These are phyloP conservation scores for Xerocomellus dryophilus DNA, from an alignment of 768 basidiomycete genomes.

Conservation along the genomic window DNA sequence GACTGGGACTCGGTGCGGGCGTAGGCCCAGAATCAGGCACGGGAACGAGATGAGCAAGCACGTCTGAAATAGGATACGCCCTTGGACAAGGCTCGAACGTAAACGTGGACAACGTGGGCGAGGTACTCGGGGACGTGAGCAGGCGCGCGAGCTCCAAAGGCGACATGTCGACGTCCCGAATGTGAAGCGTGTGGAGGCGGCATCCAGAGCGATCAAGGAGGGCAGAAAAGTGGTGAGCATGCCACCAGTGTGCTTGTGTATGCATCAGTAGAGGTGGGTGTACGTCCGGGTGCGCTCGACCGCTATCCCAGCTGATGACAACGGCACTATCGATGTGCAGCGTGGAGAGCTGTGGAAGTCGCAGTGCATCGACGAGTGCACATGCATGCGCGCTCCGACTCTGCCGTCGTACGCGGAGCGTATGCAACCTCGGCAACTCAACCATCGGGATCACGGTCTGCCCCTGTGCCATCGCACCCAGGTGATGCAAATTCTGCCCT, in stretches of 20 bases:
- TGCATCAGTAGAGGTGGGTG: not conserved
- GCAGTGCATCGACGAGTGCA: constrained; percentile 18
- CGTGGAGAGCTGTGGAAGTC: constrained; percentile 22
- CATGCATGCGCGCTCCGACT: constrained; percentile 16
- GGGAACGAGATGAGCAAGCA: constrained; percentile 15
- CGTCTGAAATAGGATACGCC: constrained; percentile 13
- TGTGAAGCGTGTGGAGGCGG: constrained; percentile 17
- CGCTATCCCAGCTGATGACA: constrained; percentile 15
- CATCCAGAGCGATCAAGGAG: constrained; percentile 23
- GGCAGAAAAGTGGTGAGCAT: constrained; percentile 20
- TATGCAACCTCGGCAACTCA: constrained; percentile 19
- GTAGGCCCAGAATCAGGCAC: not conserved
- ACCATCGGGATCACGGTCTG: constrained; percentile 3
- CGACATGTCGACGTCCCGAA: constrained; percentile 24
- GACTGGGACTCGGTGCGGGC: not conserved
- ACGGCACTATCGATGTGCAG: constrained; percentile 24
- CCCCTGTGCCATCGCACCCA: constrained; percentile 4
- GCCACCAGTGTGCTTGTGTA: constrained; percentile 18
- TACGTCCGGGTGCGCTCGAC: constrained; percentile 11
- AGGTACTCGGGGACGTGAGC: constrained; percentile 17
- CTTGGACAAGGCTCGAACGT: constrained; percentile 26
- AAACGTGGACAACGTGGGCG: constrained; percentile 17
- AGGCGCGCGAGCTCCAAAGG: constrained; percentile 18
- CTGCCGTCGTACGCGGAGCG: constrained; percentile 24
- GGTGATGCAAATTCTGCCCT: constrained; percentile 14